Percentiles rank a stretch among this genome's conserved stretches.
These are phyloP conservation scores for Ciborinia camelliae DNA, from an alignment of 2,329 filamentous ascomycete species.

Conservation along the genomic window DNA sequence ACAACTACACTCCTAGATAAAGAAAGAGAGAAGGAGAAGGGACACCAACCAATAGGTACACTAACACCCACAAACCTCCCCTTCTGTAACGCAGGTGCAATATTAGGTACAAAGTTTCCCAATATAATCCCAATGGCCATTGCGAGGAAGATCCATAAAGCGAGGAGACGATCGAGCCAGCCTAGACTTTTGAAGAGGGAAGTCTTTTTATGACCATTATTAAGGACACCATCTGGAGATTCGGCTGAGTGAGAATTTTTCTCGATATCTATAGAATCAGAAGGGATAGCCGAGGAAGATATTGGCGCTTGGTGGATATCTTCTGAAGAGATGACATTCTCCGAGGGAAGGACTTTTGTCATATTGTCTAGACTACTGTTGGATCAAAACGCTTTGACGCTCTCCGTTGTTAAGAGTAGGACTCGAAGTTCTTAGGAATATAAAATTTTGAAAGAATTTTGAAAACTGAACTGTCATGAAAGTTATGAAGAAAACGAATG, in stretches of 20 bases:
- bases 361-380: not conserved
- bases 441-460: not conserved
- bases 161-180: slow-evolving; percentile 49
- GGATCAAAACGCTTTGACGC: not conserved
- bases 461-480: not conserved
- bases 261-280: not conserved
- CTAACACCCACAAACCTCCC: slow-evolving; percentile 62
- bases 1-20: not conserved
- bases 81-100: slow-evolving; percentile 53
- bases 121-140: slow-evolving; percentile 63
- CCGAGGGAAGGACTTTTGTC: slow-evolving; percentile 4
- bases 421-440: not conserved
- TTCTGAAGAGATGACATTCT: not conserved
- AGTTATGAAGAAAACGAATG: not conserved
- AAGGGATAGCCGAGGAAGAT: not conserved
- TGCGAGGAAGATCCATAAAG: slow-evolving; percentile 61
- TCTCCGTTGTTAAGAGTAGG: not conserved
- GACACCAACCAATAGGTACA: slow-evolving; percentile 54
- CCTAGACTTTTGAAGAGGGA: slow-evolving; percentile 39
- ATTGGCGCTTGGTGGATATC: not conserved
- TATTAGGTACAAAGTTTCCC: slow-evolving; percentile 57
- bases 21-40: not conserved
- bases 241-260: not conserved
- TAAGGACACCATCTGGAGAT: not conserved
- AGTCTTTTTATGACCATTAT: not conserved